These are phyloP conservation scores for Aspergillus sp. DNA, from an alignment of 2,329 filamentous ascomycete species.

Conservation along the genomic window DNA sequence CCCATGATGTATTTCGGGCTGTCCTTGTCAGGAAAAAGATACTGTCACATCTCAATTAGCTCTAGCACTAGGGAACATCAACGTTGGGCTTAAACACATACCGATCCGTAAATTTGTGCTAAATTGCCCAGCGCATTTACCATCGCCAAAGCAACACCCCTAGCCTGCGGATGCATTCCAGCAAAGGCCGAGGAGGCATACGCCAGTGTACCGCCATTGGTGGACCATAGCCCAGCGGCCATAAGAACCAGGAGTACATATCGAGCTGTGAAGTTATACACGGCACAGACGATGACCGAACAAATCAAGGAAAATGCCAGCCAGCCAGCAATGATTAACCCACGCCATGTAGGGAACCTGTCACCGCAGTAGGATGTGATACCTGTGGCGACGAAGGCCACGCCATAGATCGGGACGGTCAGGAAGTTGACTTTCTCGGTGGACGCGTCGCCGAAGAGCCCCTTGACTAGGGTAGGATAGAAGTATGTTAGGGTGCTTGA, in stretches of 20 bases:
- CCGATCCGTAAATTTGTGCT: slow-evolving; percentile 37
- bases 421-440: slow-evolving; percentile 28
- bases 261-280: slow-evolving; percentile 48
- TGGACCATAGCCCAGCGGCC: slow-evolving; percentile 57
- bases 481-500: slow-evolving; percentile 4
- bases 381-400: slow-evolving; percentile 51
- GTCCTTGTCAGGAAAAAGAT: too few species aligned
- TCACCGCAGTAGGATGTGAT: too few species aligned
- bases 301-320: too few species aligned
- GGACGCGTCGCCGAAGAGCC: slow-evolving; percentile 25
- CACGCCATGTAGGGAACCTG: too few species aligned
- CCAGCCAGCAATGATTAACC: too few species aligned
- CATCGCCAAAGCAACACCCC: slow-evolving; percentile 54
- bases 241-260: slow-evolving; percentile 59
- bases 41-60: too few species aligned
- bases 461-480: slow-evolving; percentile 31
- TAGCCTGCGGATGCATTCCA: slow-evolving; percentile 51
- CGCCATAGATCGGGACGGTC: slow-evolving; percentile 54
- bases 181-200: slow-evolving; percentile 57
- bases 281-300: too few species aligned
- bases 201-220: slow-evolving; percentile 55
- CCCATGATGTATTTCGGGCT: too few species aligned
- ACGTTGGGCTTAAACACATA: too few species aligned
- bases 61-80: too few species aligned
- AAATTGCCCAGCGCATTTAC: slow-evolving; percentile 58